phyloP scores from a whole-genome alignment of 148 eudicot species.

The Simmondsia chinensis region DNA sequence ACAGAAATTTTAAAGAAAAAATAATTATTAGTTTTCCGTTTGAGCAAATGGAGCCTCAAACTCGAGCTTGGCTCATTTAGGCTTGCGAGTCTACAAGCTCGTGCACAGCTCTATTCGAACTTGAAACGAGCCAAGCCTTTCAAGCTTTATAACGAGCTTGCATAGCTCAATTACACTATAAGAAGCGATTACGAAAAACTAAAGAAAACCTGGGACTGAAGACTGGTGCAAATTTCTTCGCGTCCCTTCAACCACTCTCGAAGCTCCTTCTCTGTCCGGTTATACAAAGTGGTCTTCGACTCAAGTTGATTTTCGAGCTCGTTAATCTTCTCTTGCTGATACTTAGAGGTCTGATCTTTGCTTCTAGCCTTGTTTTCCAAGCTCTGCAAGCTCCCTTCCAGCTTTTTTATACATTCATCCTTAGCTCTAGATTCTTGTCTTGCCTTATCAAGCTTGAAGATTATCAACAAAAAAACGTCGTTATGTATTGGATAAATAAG shows the following conservation, averaged over 20 bases:
- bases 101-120: too few relatives aligned
- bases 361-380: constrained; percentile 72
- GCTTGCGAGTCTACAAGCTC: too few relatives aligned
- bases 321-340: constrained; percentile 69
- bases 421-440: constrained; percentile 66
- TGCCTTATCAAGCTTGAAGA: constrained; percentile 67
- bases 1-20: too few relatives aligned
- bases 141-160: too few relatives aligned
- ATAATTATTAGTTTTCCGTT: too few relatives aligned
- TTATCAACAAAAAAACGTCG: background rate
- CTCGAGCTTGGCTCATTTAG: too few relatives aligned
- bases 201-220: constrained; percentile 52
- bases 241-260: constrained; percentile 60
- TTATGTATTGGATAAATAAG: background rate
- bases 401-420: constrained; percentile 67
- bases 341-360: constrained; percentile 63
- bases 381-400: constrained; percentile 70
- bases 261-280: constrained; percentile 57
- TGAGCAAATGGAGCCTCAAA: background rate
- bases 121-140: too few relatives aligned
- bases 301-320: constrained; percentile 75
- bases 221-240: constrained; percentile 48
- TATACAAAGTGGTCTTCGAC: constrained; percentile 34
- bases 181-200: too few relatives aligned
- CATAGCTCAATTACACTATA: too few relatives aligned